Conservation (phyloP, 768 basidiomycete genomes). For the Boletus huronensis region DNA sequence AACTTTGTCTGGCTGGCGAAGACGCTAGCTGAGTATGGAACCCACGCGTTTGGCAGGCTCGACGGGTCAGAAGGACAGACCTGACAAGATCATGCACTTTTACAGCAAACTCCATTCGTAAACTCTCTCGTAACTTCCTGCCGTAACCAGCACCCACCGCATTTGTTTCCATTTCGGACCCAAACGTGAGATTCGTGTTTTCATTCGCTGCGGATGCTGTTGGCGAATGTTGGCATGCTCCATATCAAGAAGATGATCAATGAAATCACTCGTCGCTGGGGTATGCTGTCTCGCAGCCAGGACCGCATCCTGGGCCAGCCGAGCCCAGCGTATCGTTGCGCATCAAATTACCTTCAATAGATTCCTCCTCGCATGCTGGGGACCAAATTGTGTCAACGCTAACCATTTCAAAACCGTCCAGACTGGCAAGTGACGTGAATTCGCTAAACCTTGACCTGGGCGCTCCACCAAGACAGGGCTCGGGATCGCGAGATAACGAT, state of each 20-base stretch:
- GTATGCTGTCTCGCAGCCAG: neutral
- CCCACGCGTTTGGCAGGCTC: conserved; percentile 32
- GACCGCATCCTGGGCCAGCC: too few species aligned
- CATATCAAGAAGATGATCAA: conserved; percentile 26
- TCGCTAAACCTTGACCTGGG: conserved; percentile 17
- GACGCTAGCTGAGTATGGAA: conserved; percentile 28
- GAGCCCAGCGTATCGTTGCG: neutral
- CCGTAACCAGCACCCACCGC: conserved; percentile 29
- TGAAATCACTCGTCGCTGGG: conserved; percentile 25
- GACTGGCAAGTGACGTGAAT: conserved; percentile 27
- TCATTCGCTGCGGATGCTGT: conserved; percentile 13
- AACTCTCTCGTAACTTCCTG: conserved; percentile 22
- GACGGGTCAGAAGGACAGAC: conserved; percentile 28
- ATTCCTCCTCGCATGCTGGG: neutral
- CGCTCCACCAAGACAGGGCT: conserved; percentile 15
- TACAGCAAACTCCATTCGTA: conserved; percentile 30
- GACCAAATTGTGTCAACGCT: conserved; percentile 6
- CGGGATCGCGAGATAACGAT: conserved; percentile 34
- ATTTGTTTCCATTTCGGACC: conserved; percentile 24
- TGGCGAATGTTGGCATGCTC: conserved; percentile 1
- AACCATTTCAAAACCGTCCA: conserved; percentile 1
- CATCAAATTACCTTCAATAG: conserved; percentile 1
- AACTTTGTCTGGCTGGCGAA: conserved; percentile 27
- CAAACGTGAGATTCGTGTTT: conserved; percentile 21
- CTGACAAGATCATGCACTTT: conserved; percentile 26